Evolutionary conservation across 768 basidiomycete genomes (phyloP), one percentile per base, ranked within the genome.

Genomic region (Agrocybe praecox): DNA sequence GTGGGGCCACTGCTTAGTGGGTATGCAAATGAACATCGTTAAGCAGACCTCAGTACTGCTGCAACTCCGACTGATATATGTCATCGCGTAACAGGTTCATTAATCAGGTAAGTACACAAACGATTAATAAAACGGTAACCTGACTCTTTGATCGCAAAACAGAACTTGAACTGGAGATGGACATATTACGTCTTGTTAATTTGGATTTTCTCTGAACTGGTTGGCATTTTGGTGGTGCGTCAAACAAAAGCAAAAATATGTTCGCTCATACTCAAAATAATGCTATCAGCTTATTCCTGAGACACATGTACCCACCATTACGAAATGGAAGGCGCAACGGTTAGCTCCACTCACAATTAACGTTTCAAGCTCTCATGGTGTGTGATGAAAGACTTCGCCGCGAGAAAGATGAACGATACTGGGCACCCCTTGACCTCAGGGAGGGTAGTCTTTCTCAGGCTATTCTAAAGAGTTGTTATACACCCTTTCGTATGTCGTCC

Each of bases 101-200:
- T 63, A 90, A 89, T 63, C 81, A 88, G 68, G 84, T 82, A 45
- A 52, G 74, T 54, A n/a, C 5, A n/a, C n/a, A n/a, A n/a, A n/a
- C n/a, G n/a, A n/a, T n/a, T n/a, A n/a, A n/a, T n/a, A n/a, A n/a
- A n/a, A n/a, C n/a, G n/a, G n/a, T n/a, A n/a, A n/a, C n/a, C 26
- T 29, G 4, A 19, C 14, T 19, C 11, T 24, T 17, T 24, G 17
- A 23, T 23, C n/a, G n/a, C 19, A 26, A 14, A 22, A 22, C 47
- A 89, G 82, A 74, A 86, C 61, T 58, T 79, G 1, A 63, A 79
- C 46, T 90, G 89, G 89, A 72, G 88, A 57, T 94, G 91, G 92
- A 90, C 90, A 0, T 94, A 87, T 71, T 84, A 86, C 54, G 71
- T 89, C 15, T 67, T 88, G 55, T 58, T 87, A 1, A 89, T 89